Conservation (phyloP, 139 green algal genomes). For the Pycnococcus provasolii region DNA sequence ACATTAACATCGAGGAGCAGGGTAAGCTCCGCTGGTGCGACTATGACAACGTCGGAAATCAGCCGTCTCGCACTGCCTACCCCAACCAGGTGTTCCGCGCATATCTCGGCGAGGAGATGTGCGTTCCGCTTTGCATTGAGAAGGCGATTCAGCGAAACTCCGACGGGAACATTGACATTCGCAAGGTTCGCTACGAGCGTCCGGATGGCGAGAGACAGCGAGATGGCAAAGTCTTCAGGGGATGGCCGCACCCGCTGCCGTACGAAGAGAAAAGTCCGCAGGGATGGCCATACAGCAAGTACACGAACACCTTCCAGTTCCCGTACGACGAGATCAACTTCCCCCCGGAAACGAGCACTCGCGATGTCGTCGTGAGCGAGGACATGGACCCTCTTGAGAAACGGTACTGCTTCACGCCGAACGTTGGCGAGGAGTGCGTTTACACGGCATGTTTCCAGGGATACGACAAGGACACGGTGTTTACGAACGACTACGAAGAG, state of each 20-base stretch:
- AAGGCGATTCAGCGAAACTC: background rate
- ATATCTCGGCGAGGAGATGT: slow-evolving; percentile 13
- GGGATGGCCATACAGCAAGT: background rate
- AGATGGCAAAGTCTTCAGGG: background rate
- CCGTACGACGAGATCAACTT: slow-evolving; percentile 33
- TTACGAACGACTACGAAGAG: background rate
- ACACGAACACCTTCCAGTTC: slow-evolving; percentile 12
- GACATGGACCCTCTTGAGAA: slow-evolving; percentile 8
- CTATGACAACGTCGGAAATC: background rate
- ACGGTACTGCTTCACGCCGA: slow-evolving; percentile 25
- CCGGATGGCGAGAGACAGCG: background rate
- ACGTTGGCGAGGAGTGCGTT: slow-evolving; percentile 22
- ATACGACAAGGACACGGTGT: slow-evolving; percentile 5
- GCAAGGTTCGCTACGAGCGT: background rate
- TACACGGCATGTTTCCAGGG: slow-evolving; percentile 31
- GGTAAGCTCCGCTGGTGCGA: slow-evolving; percentile 14
- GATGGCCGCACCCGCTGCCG: background rate
- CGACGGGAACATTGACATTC: background rate
- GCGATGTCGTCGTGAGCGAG: background rate
- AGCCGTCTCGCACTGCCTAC: background rate
- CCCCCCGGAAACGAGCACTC: background rate
- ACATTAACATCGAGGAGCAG: slow-evolving; percentile 10
- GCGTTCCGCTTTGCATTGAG: slow-evolving; percentile 22
- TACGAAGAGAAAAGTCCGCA: background rate
- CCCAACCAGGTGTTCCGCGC: slow-evolving; percentile 3